phyloP scores from a whole-genome alignment of 768 basidiomycete genomes.

The Naganishia randhawae region DNA sequence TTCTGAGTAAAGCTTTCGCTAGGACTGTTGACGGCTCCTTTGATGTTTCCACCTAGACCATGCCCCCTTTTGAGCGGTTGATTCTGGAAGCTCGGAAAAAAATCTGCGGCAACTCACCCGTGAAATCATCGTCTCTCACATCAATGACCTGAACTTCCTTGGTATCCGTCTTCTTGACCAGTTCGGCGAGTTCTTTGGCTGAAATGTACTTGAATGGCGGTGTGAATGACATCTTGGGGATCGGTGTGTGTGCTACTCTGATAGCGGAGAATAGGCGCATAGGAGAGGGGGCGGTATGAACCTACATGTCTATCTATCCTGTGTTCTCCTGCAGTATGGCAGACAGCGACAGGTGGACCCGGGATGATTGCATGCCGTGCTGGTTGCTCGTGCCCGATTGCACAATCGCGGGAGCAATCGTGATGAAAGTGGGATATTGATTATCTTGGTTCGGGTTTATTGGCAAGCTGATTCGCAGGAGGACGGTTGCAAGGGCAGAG shows the following conservation, averaged over 20 bases:
- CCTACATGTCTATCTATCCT: background rate
- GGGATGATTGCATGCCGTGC: too few relatives aligned
- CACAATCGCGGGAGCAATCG: conserved; percentile 13
- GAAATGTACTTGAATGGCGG: conserved; percentile 43
- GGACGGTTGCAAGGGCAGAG: too few relatives aligned
- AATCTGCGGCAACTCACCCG: conserved; percentile 25
- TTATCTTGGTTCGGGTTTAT: too few relatives aligned
- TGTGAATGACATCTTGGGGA: conserved; percentile 33
- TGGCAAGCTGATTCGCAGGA: too few relatives aligned
- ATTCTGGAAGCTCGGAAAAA: background rate
- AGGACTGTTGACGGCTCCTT: conserved; percentile 43
- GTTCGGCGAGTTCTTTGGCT: conserved; percentile 42
- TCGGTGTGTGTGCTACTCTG: background rate
- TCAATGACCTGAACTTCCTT: conserved; percentile 40
- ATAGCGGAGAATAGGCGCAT: background rate
- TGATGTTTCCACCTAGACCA: conserved; percentile 43
- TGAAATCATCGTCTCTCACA: conserved; percentile 47
- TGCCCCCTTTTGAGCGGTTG: background rate
- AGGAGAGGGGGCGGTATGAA: background rate
- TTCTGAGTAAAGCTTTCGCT: conserved; percentile 44
- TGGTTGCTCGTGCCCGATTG: background rate
- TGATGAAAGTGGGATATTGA: too few relatives aligned
- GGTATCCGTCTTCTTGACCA: conserved; percentile 37
- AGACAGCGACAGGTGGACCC: background rate
- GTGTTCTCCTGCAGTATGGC: background rate